These are phyloP conservation scores for Xylogone sp. DNA, from an alignment of 2,329 filamentous ascomycete genomes.

Conservation along the genomic window DNA sequence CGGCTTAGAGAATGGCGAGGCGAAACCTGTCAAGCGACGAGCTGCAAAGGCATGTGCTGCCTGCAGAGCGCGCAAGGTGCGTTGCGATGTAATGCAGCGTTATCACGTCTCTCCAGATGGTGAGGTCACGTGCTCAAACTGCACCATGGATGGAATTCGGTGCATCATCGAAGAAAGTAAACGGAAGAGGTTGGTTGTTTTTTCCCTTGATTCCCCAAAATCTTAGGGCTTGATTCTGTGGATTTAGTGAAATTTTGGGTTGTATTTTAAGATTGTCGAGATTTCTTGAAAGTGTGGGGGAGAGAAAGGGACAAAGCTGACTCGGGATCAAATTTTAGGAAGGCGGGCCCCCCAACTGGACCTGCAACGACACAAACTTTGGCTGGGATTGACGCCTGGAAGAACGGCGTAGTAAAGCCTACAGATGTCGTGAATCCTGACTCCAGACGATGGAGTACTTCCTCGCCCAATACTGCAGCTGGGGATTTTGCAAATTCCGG, in stretches of 20 bases:
- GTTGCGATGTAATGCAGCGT: conserved; percentile 89
- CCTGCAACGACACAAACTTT: conserved; percentile 6
- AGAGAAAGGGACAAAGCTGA: conserved; percentile 15
- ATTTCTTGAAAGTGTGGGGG: not conserved
- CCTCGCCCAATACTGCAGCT: conserved; percentile 12
- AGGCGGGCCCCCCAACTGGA: conserved; percentile 5
- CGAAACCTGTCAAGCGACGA: conserved; percentile 59
- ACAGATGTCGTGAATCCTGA: conserved; percentile 20
- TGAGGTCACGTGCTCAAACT: conserved; percentile 27
- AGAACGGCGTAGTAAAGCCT: conserved; percentile 20
- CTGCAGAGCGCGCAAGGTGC: conserved; percentile 84
- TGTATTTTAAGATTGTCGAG: too few species aligned
- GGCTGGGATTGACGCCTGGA: conserved; percentile 12
- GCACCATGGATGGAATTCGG: conserved; percentile 41
- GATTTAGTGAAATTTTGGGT: too few species aligned
- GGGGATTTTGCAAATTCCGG: conserved; percentile 11
- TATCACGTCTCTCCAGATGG: conserved; percentile 23
- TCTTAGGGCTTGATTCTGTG: too few species aligned
- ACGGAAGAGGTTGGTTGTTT: conserved; percentile 56
- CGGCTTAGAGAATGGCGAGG: conserved; percentile 18
- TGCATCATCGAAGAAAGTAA: conserved; percentile 59
- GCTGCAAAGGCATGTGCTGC: conserved; percentile 90
- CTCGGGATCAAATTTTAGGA: conserved; percentile 24
- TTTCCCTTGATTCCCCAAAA: conserved; percentile 14
- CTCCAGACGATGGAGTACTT: conserved; percentile 19